phyloP scores from a whole-genome alignment of 2,329 filamentous ascomycete genomes.

The Boeremia exigua region DNA sequence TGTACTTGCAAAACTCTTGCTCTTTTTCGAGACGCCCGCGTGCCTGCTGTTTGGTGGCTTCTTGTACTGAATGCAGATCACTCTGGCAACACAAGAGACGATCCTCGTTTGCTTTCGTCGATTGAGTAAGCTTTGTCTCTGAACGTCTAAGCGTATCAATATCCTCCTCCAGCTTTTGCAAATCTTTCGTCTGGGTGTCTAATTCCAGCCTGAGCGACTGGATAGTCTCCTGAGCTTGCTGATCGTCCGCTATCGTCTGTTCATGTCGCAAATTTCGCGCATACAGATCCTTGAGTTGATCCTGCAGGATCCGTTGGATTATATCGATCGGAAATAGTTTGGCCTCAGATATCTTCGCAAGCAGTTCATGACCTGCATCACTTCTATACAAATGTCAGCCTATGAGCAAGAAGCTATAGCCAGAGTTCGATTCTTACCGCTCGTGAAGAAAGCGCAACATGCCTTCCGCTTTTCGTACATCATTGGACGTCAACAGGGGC shows the following conservation, averaged over 20 bases:
- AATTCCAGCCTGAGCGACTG: slow-evolving; percentile 24
- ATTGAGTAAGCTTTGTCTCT: slow-evolving; percentile 17
- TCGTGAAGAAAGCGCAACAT: slow-evolving; percentile 32
- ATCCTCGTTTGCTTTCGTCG: slow-evolving; percentile 25
- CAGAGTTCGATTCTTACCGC: slow-evolving; percentile 19
- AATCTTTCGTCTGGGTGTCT: slow-evolving; percentile 22
- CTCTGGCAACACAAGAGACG: slow-evolving; percentile 21
- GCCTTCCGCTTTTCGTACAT: slow-evolving; percentile 29
- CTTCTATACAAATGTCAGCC: neutral
- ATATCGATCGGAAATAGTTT: slow-evolving; percentile 7
- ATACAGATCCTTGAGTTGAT: slow-evolving; percentile 25
- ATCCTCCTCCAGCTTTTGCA: slow-evolving; percentile 19
- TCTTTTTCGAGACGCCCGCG: slow-evolving; percentile 10
- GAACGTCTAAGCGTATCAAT: slow-evolving; percentile 8
- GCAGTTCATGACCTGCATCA: slow-evolving; percentile 15
- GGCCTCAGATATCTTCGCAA: slow-evolving; percentile 10
- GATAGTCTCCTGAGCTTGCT: slow-evolving; percentile 22
- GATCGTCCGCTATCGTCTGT: slow-evolving; percentile 23
- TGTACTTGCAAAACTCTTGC: slow-evolving; percentile 8
- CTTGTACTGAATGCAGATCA: slow-evolving; percentile 16
- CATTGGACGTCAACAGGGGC: slow-evolving; percentile 26
- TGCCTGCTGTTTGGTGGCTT: slow-evolving; percentile 9
- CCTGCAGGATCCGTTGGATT: slow-evolving; percentile 18
- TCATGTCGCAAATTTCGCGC: slow-evolving; percentile 28
- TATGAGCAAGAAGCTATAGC: no score